These are phyloP conservation scores for Monosporozyma aquatica DNA, from an alignment of 805 yeast genomes.

Conservation along the genomic window DNA sequence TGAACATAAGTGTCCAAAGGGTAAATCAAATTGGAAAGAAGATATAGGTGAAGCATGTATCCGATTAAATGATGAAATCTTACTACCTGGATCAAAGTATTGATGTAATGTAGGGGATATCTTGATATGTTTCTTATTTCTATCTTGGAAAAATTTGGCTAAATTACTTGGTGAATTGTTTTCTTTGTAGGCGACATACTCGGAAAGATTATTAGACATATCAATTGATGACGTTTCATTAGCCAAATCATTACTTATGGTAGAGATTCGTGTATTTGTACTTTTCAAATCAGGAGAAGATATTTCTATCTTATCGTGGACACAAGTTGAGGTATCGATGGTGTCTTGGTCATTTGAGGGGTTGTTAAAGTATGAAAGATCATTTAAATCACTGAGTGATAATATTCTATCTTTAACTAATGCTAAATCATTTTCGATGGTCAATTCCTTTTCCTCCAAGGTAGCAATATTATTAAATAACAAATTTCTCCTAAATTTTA, in stretches of 20 bases:
- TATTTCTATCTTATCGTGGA: neutral
- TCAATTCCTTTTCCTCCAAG: slow-evolving; percentile 53
- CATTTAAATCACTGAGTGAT: neutral
- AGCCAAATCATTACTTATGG: neutral
- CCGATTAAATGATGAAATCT: slow-evolving; percentile 36
- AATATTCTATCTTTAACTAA: slow-evolving; percentile 36
- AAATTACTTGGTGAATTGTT: slow-evolving; percentile 6
- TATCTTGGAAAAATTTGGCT: slow-evolving; percentile 22
- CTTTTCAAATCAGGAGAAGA: neutral
- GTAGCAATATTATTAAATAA: slow-evolving; percentile 51
- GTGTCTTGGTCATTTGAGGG: neutral
- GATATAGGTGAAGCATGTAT: slow-evolving; percentile 49
- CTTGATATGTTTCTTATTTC: slow-evolving; percentile 33
- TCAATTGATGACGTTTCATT: neutral
- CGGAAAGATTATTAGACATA: neutral
- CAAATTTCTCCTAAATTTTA: slow-evolving; percentile 42
- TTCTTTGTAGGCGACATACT: slow-evolving; percentile 4
- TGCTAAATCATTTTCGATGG: slow-evolving; percentile 40
- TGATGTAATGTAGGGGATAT: slow-evolving; percentile 58
- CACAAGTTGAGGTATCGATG: neutral
- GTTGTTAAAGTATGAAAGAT: neutral
- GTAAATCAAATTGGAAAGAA: slow-evolving; percentile 59
- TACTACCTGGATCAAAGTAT: slow-evolving; percentile 50
- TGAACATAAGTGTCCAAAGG: slow-evolving; percentile 68
- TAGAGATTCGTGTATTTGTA: neutral